A percentile compares a stretch with the other conserved stretches of the same genome.
Conservation (phyloP, 2,329 filamentous ascomycete genomes). For the Neofusicoccum cordaticola region DNA sequence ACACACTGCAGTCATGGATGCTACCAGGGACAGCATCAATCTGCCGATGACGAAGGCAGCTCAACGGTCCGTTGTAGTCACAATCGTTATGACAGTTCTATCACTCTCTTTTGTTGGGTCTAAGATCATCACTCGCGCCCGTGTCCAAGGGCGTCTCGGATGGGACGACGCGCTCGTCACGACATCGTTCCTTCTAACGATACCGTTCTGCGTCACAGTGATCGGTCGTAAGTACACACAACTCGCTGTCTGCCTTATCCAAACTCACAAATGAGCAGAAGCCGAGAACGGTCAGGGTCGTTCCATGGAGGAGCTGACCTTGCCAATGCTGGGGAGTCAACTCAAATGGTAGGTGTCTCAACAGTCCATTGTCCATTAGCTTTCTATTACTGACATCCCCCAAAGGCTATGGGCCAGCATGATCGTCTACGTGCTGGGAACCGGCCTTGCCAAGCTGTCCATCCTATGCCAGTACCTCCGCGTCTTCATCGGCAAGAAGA, state of each 20-base stretch:
- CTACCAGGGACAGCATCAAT: background rate
- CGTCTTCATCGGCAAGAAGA: constrained; percentile 22
- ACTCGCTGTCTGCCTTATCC: background rate
- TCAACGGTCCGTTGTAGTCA: background rate
- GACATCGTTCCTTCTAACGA: background rate
- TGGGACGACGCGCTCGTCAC: background rate
- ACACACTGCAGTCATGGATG: background rate
- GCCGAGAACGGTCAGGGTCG: background rate
- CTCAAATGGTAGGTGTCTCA: background rate
- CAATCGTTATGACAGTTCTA: background rate
- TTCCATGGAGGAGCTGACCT: background rate
- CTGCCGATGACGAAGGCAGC: background rate
- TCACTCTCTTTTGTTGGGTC: background rate
- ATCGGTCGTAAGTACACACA: background rate
- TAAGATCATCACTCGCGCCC: background rate
- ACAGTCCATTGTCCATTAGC: background rate
- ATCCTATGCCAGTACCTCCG: constrained; percentile 25
- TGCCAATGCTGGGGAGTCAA: background rate
- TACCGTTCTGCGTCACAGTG: background rate
- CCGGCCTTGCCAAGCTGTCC: constrained; percentile 21
- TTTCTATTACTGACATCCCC: background rate
- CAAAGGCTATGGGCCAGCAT: background rate
- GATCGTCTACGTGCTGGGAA: constrained; percentile 19
- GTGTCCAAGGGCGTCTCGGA: background rate
- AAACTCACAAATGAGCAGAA: background rate